Evolutionary conservation across 2,329 filamentous ascomycete genomes (phyloP).

Genomic region (Cylindrodendrum hubeiense): DNA sequence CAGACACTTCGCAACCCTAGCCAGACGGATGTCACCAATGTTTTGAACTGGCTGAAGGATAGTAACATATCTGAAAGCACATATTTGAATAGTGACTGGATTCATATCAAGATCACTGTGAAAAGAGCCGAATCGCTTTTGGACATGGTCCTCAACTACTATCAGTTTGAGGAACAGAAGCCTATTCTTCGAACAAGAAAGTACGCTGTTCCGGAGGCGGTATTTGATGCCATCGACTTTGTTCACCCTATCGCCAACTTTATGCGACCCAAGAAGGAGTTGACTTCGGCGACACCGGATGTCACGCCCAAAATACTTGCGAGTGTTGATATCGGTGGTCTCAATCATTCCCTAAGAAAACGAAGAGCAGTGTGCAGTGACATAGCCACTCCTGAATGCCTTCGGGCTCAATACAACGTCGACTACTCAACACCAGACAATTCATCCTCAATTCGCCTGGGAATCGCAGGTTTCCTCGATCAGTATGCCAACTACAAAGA

Average conservation of each 20-base stretch:
- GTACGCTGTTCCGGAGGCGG: constrained; percentile 58
- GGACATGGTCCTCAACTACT: constrained; percentile 55
- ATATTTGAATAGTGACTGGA: constrained; percentile 53
- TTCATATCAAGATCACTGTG: constrained; percentile 57
- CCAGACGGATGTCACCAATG: constrained; percentile 47
- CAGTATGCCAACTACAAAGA: constrained; percentile 60
- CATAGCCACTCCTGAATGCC: constrained; percentile 54
- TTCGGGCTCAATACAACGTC: constrained; percentile 61
- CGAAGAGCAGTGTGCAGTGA: constrained; percentile 48
- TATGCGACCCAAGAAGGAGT: constrained; percentile 55
- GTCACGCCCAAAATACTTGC: constrained; percentile 20
- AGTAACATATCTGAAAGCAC: constrained; percentile 50
- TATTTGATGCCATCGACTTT: constrained; percentile 57
- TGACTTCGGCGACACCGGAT: constrained; percentile 31
- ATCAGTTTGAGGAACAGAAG: constrained; percentile 53
- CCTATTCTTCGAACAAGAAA: constrained; percentile 57
- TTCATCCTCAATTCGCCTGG: constrained; percentile 55
- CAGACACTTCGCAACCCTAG: constrained; percentile 51
- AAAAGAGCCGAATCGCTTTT: constrained; percentile 55
- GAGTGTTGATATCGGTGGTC: constrained; percentile 11
- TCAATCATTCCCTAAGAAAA: constrained; percentile 22
- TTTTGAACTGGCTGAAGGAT: constrained; percentile 57
- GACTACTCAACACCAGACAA: constrained; percentile 46
- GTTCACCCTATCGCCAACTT: constrained; percentile 64
- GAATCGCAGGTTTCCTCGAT: constrained; percentile 64